Base-by-base conservation (phyloP, 176 grass and related monocot species). In the Neostapfia colusana region DNA sequence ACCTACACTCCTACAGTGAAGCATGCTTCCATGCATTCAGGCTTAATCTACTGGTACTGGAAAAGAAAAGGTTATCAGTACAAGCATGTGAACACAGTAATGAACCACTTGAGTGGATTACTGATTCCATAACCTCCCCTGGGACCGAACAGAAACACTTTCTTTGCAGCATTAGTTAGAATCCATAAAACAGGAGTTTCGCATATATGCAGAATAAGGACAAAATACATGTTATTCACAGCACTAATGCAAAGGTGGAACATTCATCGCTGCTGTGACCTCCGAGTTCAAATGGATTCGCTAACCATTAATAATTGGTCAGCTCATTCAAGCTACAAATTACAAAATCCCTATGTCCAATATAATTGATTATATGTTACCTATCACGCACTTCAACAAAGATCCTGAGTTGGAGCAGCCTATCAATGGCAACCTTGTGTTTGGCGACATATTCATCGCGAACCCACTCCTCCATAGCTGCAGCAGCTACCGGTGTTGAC, bases 381-480 rank as follows among this genome's bases (percentile, higher is more conserved):
- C 84, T 86, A 44, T 97, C 89, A 24, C 42, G 88, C 69, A 90
- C 76, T 85, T 98, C 91, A 10, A 90, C 61, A 83, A 93, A 91
- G 25, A 98, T 64, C 76, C 95, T 89, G 35, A 98, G 91, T 40
- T 98, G 95, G 76, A 98, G 82, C 75, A 98, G 62, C 73, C 85
- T 84, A 75, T 94, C 95, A 37, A 93, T 83, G 1, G 93, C 85
- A 14, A 97, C 88, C 83, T 78, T 93, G 77, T 97, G 93, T 71
- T 93, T 97, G 41, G 90, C 54, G 41, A 81, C 48, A 70, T 87
- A 92, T 20, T 87, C 93, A 40, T 87, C 61, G 16, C 90, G 91
- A 65, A 97, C 79, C 95, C 95, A 97, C 59, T 91, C 95, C 60
- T 97, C 76, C 82, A 97, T 85, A 23, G 95, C 90, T 67, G 86